These are phyloP conservation scores for Malassezia sp. DNA, from an alignment of 1,284 basidiomycete genomes.

Conservation along the genomic window DNA sequence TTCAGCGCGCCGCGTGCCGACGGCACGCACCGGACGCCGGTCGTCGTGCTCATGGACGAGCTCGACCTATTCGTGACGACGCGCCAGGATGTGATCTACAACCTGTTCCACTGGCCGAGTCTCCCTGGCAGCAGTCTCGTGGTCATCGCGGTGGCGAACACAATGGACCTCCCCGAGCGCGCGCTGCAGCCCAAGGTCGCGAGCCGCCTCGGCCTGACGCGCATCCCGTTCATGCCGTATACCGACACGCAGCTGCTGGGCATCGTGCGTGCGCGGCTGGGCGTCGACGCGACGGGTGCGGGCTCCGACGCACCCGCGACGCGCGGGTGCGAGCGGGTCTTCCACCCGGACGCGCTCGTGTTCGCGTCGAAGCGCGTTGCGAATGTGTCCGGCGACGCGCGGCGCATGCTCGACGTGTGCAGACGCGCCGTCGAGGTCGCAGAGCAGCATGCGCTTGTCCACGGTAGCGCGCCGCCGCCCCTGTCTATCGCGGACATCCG, in stretches of 20 bases:
- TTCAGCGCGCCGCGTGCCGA: conserved; percentile 29
- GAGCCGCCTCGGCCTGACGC: conserved; percentile 83
- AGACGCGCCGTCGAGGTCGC: conserved; percentile 48
- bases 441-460: conserved; percentile 43
- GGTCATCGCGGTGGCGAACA: conserved; percentile 93
- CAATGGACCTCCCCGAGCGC: conserved; percentile 92
- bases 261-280: conserved; percentile 72
- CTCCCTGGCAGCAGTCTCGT: conserved; percentile 72
- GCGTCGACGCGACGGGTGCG: conserved; percentile 21
- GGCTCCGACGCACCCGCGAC: conserved; percentile 20
- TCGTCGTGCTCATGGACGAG: conserved; percentile 94
- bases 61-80: conserved; percentile 88
- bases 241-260: conserved; percentile 65
- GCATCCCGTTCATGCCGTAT: conserved; percentile 91
- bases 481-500: conserved; percentile 66
- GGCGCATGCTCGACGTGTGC: conserved; percentile 85
- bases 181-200: conserved; percentile 82
- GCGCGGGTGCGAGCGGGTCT: conserved; percentile 55
- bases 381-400: conserved; percentile 84
- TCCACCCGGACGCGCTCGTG: conserved; percentile 63
- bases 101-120: conserved; percentile 99
- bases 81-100: conserved; percentile 96
- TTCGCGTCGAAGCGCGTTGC: conserved; percentile 84
- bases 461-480: conserved; percentile 48
- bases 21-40: conserved; percentile 46